phyloP scores from a whole-genome alignment of 768 basidiomycete species.

The Holtermanniella nyarrowii region DNA sequence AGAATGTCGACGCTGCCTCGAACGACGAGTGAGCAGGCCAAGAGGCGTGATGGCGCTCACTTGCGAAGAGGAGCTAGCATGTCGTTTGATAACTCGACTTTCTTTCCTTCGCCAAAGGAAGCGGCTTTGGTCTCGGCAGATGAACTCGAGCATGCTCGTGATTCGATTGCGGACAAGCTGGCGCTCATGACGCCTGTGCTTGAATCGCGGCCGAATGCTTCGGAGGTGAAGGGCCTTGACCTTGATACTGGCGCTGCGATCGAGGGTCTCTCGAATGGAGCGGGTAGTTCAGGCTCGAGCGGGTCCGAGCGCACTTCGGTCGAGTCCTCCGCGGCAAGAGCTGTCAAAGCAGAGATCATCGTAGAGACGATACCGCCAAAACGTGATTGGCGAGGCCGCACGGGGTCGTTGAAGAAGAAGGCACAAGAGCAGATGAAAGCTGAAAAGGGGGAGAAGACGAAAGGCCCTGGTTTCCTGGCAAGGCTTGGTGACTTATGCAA shows the following conservation, averaged over 20 bases:
- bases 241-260: neutral
- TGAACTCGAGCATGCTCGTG: neutral
- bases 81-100: neutral
- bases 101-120: neutral
- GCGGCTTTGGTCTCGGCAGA: neutral
- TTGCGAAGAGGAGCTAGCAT: neutral
- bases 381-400: slow-evolving; percentile 6
- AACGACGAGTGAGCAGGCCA: neutral
- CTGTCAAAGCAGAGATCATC: neutral
- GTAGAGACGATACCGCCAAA: neutral
- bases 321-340: slow-evolving; percentile 1
- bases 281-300: neutral
- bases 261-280: neutral
- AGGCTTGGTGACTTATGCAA: neutral
- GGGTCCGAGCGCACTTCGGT: neutral
- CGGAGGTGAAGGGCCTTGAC: neutral
- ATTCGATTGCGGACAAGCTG: neutral
- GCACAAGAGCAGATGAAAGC: neutral
- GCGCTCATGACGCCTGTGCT: slow-evolving; percentile 15
- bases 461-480: neutral
- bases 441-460: neutral
- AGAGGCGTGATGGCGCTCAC: no score
- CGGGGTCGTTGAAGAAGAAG: slow-evolving; percentile 3
- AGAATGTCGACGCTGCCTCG: slow-evolving; percentile 3
- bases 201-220: slow-evolving; percentile 3